Conservation (phyloP, 352 stramenopile genomes). For the Pythium coloratum region DNA sequence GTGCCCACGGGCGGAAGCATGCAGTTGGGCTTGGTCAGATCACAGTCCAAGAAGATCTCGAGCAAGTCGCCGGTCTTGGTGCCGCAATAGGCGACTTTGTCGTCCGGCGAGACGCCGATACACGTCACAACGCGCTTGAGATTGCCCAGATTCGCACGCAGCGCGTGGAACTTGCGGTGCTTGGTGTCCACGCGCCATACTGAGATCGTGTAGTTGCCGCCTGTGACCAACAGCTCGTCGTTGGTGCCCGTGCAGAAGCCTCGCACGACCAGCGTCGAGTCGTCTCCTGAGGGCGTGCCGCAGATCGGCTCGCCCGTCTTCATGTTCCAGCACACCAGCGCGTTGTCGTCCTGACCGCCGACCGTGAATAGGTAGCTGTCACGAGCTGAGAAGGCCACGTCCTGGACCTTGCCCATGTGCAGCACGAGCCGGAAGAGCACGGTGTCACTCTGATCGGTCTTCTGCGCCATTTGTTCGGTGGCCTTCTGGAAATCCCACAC, state of each 20-base stretch:
- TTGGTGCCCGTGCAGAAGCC: slow-evolving; percentile 84
- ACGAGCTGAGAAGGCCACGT: slow-evolving; percentile 88
- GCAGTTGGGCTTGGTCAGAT: slow-evolving; percentile 91
- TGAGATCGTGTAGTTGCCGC: slow-evolving; percentile 92
- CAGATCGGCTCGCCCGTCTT: slow-evolving; percentile 88
- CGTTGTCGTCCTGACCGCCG: slow-evolving; percentile 96
- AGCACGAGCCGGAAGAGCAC: slow-evolving; percentile 92
- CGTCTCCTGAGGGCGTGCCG: slow-evolving; percentile 90
- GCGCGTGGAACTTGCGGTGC: slow-evolving; percentile 91
- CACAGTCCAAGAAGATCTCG: slow-evolving; percentile 93
- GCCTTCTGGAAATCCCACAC: slow-evolving; percentile 93
- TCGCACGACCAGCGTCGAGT: slow-evolving; percentile 87
- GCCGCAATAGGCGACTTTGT: slow-evolving; percentile 92
- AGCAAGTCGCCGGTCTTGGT: slow-evolving; percentile 96
- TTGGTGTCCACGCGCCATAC: slow-evolving; percentile 89
- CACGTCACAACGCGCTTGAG: slow-evolving; percentile 93
- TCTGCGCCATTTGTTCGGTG: slow-evolving; percentile 62
- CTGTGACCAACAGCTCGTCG: slow-evolving; percentile 94
- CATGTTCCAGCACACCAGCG: slow-evolving; percentile 96
- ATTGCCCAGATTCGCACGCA: slow-evolving; percentile 93
- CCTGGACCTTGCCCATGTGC: slow-evolving; percentile 95
- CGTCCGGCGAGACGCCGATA: slow-evolving; percentile 91
- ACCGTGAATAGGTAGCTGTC: slow-evolving; percentile 91
- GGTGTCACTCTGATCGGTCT: slow-evolving; percentile 66
- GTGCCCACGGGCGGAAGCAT: slow-evolving; percentile 73